phyloP scores from a whole-genome alignment of 1,284 basidiomycete species.

The Puccinia polysora region DNA sequence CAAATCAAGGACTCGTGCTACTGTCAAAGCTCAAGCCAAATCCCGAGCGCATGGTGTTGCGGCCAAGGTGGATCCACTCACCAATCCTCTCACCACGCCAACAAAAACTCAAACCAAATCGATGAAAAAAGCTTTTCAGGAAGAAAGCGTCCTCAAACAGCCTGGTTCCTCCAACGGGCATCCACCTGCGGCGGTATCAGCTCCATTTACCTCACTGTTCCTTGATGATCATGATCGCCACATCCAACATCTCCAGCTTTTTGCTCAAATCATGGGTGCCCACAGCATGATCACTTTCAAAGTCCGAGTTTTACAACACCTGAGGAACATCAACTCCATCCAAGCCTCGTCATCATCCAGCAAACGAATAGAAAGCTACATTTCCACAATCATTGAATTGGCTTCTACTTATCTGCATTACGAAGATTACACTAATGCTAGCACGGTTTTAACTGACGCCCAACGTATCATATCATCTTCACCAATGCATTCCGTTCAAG shows the following conservation, averaged over 20 bases:
- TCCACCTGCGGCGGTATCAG: not conserved
- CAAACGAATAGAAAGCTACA: slow-evolving; percentile 1
- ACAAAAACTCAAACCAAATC: slow-evolving; percentile 1
- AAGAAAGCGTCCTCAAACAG: not conserved
- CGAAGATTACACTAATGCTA: slow-evolving; percentile 25
- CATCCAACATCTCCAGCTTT: slow-evolving; percentile 30
- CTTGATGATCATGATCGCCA: slow-evolving; percentile 36
- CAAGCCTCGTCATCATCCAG: not conserved
- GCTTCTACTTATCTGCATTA: slow-evolving; percentile 39
- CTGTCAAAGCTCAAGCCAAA: not conserved
- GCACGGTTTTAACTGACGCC: slow-evolving; percentile 27
- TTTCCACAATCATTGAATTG: slow-evolving; percentile 22
- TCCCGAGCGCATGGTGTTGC: not conserved
- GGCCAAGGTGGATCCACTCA: not conserved
- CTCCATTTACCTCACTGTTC: not conserved
- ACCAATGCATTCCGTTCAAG: not conserved
- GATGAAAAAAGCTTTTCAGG: slow-evolving; percentile 15
- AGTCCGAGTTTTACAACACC: slow-evolving; percentile 15
- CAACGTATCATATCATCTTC: slow-evolving; percentile 13
- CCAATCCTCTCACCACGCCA: slow-evolving; percentile 8
- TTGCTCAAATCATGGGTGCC: slow-evolving; percentile 30
- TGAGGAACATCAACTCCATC: slow-evolving; percentile 1
- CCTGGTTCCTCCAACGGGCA: not conserved
- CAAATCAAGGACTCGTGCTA: slow-evolving; percentile 9
- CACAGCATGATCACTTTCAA: slow-evolving; percentile 31